phyloP scores from a whole-genome alignment of 2,329 filamentous ascomycete genomes.

The Cladosporium sp. region DNA sequence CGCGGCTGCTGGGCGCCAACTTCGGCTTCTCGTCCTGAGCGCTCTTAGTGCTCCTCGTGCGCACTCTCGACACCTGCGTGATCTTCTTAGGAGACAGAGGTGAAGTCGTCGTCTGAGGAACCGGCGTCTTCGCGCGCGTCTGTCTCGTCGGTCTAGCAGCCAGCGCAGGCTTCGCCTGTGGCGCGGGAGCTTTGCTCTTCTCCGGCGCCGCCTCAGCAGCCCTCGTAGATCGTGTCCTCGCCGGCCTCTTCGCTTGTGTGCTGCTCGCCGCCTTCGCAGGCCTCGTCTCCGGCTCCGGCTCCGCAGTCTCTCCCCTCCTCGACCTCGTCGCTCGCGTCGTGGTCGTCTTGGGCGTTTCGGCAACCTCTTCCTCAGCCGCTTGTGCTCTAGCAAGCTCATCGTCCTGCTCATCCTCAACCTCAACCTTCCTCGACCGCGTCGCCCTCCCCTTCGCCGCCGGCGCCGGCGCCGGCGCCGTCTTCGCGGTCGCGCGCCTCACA shows the following conservation, averaged over 20 bases:
- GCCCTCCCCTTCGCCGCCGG: constrained; percentile 13
- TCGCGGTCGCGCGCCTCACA: constrained; percentile 25
- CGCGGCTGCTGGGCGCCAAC: background rate
- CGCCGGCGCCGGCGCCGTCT: constrained; percentile 16
- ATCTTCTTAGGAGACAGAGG: constrained; percentile 33
- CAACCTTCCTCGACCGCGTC: constrained; percentile 20
- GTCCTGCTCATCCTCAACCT: constrained; percentile 12
- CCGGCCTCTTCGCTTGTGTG: background rate
- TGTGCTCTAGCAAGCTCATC: background rate
- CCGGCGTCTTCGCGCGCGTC: constrained; percentile 1
- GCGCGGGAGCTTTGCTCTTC: background rate
- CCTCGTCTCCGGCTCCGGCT: constrained; percentile 14
- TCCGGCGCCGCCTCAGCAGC: background rate
- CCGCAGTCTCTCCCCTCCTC: constrained; percentile 3
- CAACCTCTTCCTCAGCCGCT: background rate
- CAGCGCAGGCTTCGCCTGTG: constrained; percentile 3
- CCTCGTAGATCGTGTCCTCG: background rate
- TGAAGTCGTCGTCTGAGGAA: background rate
- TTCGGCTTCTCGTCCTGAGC: constrained; percentile 13
- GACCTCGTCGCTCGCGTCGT: constrained; percentile 6
- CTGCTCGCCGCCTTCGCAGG: constrained; percentile 14
- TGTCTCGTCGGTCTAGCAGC: constrained; percentile 6
- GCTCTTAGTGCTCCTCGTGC: constrained; percentile 12
- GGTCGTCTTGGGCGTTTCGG: constrained; percentile 10
- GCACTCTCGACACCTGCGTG: constrained; percentile 26